Evolutionary conservation across 805 yeast genomes (phyloP).

Genomic region (Metschnikowia matae): DNA sequence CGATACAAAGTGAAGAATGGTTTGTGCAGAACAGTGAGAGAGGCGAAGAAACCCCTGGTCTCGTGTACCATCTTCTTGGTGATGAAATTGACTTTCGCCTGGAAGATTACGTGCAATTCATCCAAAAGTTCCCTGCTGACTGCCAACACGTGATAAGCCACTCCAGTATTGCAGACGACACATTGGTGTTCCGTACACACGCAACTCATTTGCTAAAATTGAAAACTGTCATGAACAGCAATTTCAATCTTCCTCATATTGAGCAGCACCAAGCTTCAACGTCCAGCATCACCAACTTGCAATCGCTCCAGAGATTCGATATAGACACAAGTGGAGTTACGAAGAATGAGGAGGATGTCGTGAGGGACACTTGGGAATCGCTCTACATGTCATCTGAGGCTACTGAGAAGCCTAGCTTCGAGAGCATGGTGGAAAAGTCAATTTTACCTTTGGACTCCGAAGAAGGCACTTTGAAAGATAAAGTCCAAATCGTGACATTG

Average conservation of each 20-base stretch:
- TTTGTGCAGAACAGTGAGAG: slow-evolving; percentile 27
- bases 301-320: slow-evolving; percentile 28
- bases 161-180: slow-evolving; percentile 55
- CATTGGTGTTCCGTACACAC: slow-evolving; percentile 54
- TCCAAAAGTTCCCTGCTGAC: slow-evolving; percentile 48
- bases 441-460: slow-evolving; percentile 18
- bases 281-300: slow-evolving; percentile 20
- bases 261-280: slow-evolving; percentile 19
- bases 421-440: slow-evolving; percentile 11
- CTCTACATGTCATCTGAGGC: slow-evolving; percentile 17
- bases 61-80: slow-evolving; percentile 78
- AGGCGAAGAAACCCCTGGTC: slow-evolving; percentile 38
- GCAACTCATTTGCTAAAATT: slow-evolving; percentile 53
- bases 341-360: slow-evolving; percentile 17
- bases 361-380: slow-evolving; percentile 24
- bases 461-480: slow-evolving; percentile 34
- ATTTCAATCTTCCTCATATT: slow-evolving; percentile 40
- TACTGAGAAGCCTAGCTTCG: slow-evolving; percentile 20
- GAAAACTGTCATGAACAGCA: slow-evolving; percentile 45
- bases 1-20: slow-evolving; percentile 27
- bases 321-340: slow-evolving; percentile 23
- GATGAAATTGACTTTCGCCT: slow-evolving; percentile 46
- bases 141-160: slow-evolving; percentile 73
- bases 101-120: slow-evolving; percentile 44
- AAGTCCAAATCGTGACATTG: slow-evolving; percentile 66